Base-by-base conservation (phyloP, 495 filamentous ascomycete species). In the Penicillium nucicola region DNA sequence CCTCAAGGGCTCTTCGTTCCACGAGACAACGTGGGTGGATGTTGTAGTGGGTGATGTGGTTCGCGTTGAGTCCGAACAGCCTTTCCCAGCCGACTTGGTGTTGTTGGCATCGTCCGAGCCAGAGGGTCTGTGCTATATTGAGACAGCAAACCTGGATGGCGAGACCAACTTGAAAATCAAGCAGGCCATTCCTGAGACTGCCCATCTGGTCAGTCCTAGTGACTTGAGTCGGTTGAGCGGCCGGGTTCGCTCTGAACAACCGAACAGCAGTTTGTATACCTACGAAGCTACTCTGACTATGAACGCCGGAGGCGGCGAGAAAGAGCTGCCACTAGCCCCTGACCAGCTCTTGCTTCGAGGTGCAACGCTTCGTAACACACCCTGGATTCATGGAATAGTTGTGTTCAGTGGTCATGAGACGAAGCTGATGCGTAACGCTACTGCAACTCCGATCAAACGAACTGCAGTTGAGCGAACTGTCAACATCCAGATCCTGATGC, bases 131-230 rank as follows among this genome's bases (percentile, higher is more conserved):
- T 99, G 95, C 68, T 99, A 99, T 62, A 99, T 97, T 60, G 95
- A 99, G 76, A 99, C 95, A 0, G 93, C 95, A 25, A 99, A 99
- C 64, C 72, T 99, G 45, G 95, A 99, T 59, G 95, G 95, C 48
- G 95, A 99, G 68, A 99, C 95, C 15, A 99, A 99, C 62, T 75
- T 99, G 48, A 99, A 99, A 67, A 96, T 99, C 71, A 99, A 99
- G 72, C 95, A 99, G 75, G 92, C 86, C 23, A 87, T 97, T 43
- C 93, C 95, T 2, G 95, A 99, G 73, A 97, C 95, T 1, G 84
- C 86, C 44, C 79, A 87, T 52, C 73, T 96, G 48, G 93, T 97
- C 47, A 95, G 87, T 57, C 85, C 91, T 9, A 83, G 77, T 49
- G 93, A 97, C 49, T 72, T 99, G 47, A 90, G 91, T 64, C 79